Evolutionary conservation across 108 stramenopile species (phyloP), one percentile per base, ranked within the genome.

Genomic region (Epipyxis sp.): DNA sequence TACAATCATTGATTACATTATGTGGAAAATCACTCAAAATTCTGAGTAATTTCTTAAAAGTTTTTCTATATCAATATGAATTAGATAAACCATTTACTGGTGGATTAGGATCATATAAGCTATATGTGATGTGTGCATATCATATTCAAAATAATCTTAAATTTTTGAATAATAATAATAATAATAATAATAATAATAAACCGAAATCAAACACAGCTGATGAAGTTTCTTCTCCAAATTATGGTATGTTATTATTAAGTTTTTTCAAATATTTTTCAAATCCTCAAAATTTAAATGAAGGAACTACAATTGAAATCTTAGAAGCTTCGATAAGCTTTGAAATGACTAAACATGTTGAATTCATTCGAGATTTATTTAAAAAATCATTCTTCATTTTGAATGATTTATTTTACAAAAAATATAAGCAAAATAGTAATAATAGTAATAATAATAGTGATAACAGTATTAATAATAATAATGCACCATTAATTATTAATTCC

Each of bases 81-180:
- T 79, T 96, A 1, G 95, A 94, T 85, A 91, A 92, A 76, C 94
- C 95, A 10, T 96, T 93, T 78, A 91, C 90, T 37, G 95, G 95
- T 37, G 94, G 95, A 46, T 80, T 96, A 1, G 95, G 95, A 2
- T 90, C 90, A 6, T 96, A 89, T 85, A 89, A 88, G 59, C 89
- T 94, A 20, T 94, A 93, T 80, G 93, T 93, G 37, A 78, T 96
- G 57, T 88, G 93, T 13, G 91, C 79, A 34, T 27, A 65, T 0
- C 46, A 81, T 43, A 69, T 81, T 50, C 29, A 65, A 32, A 16
- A 32, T 6, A 10, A 65, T 37, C 13, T 6, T 3, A 3, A 25
- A 37, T 6, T 65, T 16, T 3, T 65, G 61, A 3, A 37, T 6
- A 16, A 32, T 32, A 10, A 3, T 37, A 16, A 37, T 32, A 3